Evolutionary conservation across 495 filamentous ascomycete genomes (phyloP), one percentile per base, ranked within the genome.

Genomic region (Aspergillus baeticus): DNA sequence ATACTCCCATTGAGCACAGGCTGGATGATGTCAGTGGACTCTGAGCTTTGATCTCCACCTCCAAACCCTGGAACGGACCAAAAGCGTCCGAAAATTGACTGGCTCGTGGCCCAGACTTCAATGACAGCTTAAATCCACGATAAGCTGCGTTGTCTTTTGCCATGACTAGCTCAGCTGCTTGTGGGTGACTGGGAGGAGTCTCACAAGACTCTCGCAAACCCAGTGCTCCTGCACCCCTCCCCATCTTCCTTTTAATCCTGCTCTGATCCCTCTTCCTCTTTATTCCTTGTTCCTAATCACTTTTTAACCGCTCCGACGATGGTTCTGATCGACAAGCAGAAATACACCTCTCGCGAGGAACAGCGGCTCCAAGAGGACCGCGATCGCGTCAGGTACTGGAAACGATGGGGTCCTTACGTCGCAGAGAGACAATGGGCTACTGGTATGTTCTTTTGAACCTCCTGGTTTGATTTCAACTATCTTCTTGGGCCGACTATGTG

Each of bases 401-500:
- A 97, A 82, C 86, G 84, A 80, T 97, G 92, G 92, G 92, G 92
- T 51, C 76, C 74, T 10, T 78, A 78, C 54, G 74, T 79, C 22
- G 73, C 76, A 5, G 84, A 87, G 66, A 77, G 91, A 67, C 91
- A 96, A 75, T 96, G 91, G 91, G 91, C 91, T 43, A 96, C 90
- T 51, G 87, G 87, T 86, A 73, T 63, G 81, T 72, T 21, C 10
- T 39, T 39, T n/a, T 23, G 21, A n/a, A 8, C 20, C 20, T 29
- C 17, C 34, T 3, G 17, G 20, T 17, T 23, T 48, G 13, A 34
- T 22, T 54, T 35, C 37, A 44, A 50, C 61, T 64, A 8, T n/a
- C 21, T 60, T 44, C 35, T 48, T 26, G 48, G 6, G 29, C 53
- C 18, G 14, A 11, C 11, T 31, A 44, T 23, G 26, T 29, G 13